phyloP scores from a whole-genome alignment of 2,329 filamentous ascomycete species.

The Colletotrichum cereale region DNA sequence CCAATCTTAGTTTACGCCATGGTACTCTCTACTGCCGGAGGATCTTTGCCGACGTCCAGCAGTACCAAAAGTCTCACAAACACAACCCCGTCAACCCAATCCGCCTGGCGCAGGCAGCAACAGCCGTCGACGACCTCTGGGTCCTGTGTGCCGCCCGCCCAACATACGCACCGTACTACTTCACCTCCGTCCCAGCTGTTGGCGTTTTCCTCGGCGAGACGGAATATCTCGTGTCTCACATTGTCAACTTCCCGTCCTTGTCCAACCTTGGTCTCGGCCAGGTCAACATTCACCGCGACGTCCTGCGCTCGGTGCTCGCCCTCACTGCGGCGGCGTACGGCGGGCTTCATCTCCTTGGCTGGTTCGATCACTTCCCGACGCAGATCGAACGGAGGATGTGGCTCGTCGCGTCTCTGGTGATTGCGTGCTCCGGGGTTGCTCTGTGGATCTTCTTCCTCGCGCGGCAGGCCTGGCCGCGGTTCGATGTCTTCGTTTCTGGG shows the following conservation, averaged over 20 bases:
- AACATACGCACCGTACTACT: constrained; percentile 13
- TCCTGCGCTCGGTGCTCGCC: constrained; percentile 32
- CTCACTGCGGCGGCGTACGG: constrained; percentile 35
- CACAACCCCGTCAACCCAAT: neutral
- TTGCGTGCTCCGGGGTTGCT: constrained; percentile 27
- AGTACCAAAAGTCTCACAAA: neutral
- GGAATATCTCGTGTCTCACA: constrained; percentile 26
- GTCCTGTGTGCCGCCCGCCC: constrained; percentile 7
- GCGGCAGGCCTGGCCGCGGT: constrained; percentile 27
- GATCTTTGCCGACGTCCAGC: constrained; percentile 24
- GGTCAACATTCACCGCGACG: constrained; percentile 36
- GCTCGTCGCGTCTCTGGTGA: constrained; percentile 42
- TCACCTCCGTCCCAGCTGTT: constrained; percentile 28
- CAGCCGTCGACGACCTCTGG: constrained; percentile 15
- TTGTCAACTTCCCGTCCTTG: constrained; percentile 30
- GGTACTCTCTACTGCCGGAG: constrained; percentile 30
- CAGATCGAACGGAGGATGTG: constrained; percentile 43
- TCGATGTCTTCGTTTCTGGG: constrained; percentile 40
- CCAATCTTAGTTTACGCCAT: constrained; percentile 10
- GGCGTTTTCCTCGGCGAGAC: constrained; percentile 36
- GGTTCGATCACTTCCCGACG: constrained; percentile 46
- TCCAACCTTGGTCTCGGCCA: constrained; percentile 34
- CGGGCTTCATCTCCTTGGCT: constrained; percentile 44
- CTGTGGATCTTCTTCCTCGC: constrained; percentile 39
- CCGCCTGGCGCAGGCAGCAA: constrained; percentile 11